Evolutionary conservation across 257 asterid genomes (phyloP).

Genomic region (Rauvolfia tetraphylla): DNA sequence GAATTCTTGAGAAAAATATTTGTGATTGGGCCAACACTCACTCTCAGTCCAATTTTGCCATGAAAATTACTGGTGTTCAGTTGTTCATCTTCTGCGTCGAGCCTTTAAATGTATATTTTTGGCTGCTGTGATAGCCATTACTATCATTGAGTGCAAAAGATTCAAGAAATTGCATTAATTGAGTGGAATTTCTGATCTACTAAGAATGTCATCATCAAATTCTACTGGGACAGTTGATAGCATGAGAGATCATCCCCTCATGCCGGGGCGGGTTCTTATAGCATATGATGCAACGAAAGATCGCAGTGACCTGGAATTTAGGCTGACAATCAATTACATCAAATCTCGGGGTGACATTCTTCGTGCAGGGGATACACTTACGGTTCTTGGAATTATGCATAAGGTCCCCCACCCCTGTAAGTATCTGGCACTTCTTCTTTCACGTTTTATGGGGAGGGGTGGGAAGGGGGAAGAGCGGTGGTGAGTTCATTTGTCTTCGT

Average conservation of each 20-base stretch:
- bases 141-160: background rate
- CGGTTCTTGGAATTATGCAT: conserved; percentile 57
- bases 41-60: no score
- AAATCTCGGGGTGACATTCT: conserved; percentile 37
- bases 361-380: conserved; percentile 41
- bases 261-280: conserved; percentile 47
- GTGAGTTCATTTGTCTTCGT: no score
- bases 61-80: no score
- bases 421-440: conserved; percentile 16
- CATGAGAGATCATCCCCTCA: conserved; percentile 27
- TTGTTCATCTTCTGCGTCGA: background rate
- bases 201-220: conserved; percentile 31
- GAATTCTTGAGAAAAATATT: background rate
- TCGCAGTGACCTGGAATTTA: conserved; percentile 33
- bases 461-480: no score
- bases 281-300: conserved; percentile 61
- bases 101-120: background rate
- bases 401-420: conserved; percentile 63
- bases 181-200: background rate
- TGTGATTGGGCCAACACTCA: background rate
- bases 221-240: conserved; percentile 13
- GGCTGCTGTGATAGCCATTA: background rate
- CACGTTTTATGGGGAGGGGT: background rate
- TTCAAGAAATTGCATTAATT: background rate
- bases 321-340: conserved; percentile 30